Evolutionary conservation across 371 early-diverging fungal species (phyloP).

Genomic region (Conidiobolus incongruus): DNA sequence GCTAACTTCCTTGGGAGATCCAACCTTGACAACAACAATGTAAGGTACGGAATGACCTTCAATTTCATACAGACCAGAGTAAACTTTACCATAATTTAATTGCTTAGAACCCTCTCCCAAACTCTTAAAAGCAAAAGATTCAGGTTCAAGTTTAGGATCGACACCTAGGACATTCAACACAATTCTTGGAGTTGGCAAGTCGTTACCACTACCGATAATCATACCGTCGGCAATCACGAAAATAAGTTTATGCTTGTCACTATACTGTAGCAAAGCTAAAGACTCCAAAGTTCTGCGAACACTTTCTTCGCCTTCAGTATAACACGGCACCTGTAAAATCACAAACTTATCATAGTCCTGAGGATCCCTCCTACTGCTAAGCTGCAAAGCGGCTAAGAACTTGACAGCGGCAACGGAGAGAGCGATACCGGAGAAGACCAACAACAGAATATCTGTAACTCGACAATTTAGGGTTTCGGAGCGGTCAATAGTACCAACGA

Average conservation of each 20-base stretch:
- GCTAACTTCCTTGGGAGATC: conserved; percentile 46
- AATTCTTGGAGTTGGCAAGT: conserved; percentile 88
- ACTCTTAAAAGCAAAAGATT: conserved; percentile 76
- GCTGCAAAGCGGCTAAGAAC: too few relatives aligned
- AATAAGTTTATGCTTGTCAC: conserved; percentile 81
- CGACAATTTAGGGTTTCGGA: conserved; percentile 50
- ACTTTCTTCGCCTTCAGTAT: too few relatives aligned
- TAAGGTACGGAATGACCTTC: conserved; percentile 76
- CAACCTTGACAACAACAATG: conserved; percentile 84
- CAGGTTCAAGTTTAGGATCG: conserved; percentile 65
- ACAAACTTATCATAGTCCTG: too few relatives aligned
- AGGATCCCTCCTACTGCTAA: too few relatives aligned
- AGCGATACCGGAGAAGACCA: too few relatives aligned
- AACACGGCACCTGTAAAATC: too few relatives aligned
- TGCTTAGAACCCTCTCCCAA: conserved; percentile 77
- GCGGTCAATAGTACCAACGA: conserved; percentile 70
- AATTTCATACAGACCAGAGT: too few relatives aligned
- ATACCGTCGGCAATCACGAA: conserved; percentile 75
- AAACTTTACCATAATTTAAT: conserved; percentile 90
- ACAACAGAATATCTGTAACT: conserved; percentile 62
- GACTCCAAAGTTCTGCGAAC: too few relatives aligned
- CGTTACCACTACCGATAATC: conserved; percentile 89
- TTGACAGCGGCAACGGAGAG: too few relatives aligned
- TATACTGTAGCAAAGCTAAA: conserved; percentile 64
- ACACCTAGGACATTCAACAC: conserved; percentile 84